Evolutionary conservation across 768 basidiomycete species (phyloP).

Genomic region (Pisolithus orientalis): DNA sequence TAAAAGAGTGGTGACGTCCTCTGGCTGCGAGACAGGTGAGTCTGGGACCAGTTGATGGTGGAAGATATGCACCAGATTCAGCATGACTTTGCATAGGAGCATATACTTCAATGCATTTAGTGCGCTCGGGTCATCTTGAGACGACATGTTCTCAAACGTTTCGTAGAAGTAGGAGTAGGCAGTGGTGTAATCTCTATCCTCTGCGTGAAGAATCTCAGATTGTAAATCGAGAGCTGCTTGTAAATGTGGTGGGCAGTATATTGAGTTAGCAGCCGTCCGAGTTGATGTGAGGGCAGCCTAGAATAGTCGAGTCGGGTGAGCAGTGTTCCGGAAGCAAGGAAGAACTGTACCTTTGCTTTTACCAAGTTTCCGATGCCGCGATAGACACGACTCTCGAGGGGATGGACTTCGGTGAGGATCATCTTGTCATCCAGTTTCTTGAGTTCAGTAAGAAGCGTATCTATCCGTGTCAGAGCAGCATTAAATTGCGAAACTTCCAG

Average conservation of each 20-base stretch:
- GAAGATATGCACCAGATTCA: constrained; percentile 69
- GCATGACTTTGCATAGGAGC: constrained; percentile 97
- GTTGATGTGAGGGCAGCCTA: constrained; percentile 86
- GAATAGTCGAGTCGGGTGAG: neutral
- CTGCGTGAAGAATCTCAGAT: constrained; percentile 82
- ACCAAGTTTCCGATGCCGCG: constrained; percentile 84
- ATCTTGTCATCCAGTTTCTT: constrained; percentile 95
- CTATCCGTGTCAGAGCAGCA: constrained; percentile 75
- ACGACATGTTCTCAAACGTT: constrained; percentile 83
- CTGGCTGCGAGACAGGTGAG: constrained; percentile 51
- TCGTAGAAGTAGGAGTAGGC: constrained; percentile 98
- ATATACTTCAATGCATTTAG: constrained; percentile 95
- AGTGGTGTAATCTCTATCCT: constrained; percentile 97
- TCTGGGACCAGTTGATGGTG: neutral
- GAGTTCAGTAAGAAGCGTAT: constrained; percentile 81
- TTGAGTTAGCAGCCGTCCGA: constrained; percentile 89
- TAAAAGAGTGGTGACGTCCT: constrained; percentile 85
- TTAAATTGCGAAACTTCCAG: constrained; percentile 74
- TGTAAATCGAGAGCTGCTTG: constrained; percentile 60
- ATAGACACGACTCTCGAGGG: constrained; percentile 89
- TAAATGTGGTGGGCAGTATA: constrained; percentile 81
- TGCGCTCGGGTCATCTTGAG: constrained; percentile 70
- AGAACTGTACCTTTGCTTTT: constrained; percentile 69
- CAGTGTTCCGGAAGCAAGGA: neutral
- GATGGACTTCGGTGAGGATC: constrained; percentile 93